Percentiles rank a stretch among this genome's conserved stretches.
These are phyloP conservation scores for Clonostachys sp. DNA, from an alignment of 2,329 filamentous ascomycete genomes.

Conservation along the genomic window DNA sequence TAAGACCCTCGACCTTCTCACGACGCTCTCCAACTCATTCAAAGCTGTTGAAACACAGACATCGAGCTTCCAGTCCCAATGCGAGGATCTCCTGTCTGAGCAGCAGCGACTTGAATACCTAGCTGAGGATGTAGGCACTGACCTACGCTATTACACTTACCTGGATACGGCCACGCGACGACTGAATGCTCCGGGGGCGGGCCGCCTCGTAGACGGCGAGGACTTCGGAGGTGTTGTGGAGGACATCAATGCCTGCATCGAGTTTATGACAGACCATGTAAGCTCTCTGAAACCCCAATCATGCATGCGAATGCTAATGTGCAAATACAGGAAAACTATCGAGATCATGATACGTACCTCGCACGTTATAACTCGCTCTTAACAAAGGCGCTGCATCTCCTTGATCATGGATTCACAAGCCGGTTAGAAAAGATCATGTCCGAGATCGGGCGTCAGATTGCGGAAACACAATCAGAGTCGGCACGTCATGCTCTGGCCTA, in stretches of 20 bases:
- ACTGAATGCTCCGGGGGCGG: conserved; percentile 87
- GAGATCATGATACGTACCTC: conserved; percentile 82
- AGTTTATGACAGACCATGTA: conserved; percentile 87
- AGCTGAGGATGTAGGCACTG: conserved; percentile 79
- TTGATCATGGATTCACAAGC: conserved; percentile 52
- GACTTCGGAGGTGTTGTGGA: conserved; percentile 85
- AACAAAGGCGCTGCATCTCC: conserved; percentile 57
- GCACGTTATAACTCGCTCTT: conserved; percentile 83
- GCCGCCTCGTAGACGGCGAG: conserved; percentile 76
- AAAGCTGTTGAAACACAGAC: conserved; percentile 85
- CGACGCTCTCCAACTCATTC: conserved; percentile 80
- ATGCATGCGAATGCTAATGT: conserved; percentile 4
- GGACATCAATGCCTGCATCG: conserved; percentile 84
- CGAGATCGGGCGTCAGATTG: conserved; percentile 50
- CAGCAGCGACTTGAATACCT: conserved; percentile 75
- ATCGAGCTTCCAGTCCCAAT: conserved; percentile 87
- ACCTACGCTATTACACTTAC: conserved; percentile 92
- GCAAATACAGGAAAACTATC: conserved; percentile 63
- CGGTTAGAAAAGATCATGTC: conserved; percentile 47
- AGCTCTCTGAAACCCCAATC: conserved; percentile 17
- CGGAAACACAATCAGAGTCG: conserved; percentile 51
- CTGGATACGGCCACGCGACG: conserved; percentile 85
- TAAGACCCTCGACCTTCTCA: conserved; percentile 69
- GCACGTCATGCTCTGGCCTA: conserved; percentile 56
- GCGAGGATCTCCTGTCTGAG: conserved; percentile 79